Evolutionary conservation across 805 yeast species (phyloP), one percentile per base, ranked within the genome.

Genomic region (Millerozyma acaciae): DNA sequence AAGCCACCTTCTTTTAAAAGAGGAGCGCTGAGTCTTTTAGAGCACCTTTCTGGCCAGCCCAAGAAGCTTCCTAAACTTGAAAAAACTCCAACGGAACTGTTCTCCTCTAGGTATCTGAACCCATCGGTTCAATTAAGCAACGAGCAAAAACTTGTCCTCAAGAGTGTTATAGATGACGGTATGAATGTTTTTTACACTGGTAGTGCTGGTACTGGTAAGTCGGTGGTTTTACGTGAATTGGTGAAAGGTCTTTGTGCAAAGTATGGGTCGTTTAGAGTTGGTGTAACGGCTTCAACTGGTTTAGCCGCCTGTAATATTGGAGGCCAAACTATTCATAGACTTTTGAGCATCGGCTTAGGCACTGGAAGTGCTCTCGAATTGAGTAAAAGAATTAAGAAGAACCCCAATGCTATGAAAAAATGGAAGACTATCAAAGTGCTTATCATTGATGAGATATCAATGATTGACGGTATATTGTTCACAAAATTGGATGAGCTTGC

Each of bases 261-360:
- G 27, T 68, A 75, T 51, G 65, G 70, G 1, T 35, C 44, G 8
- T 63, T 67, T 3, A 50, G 55, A 2, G 85, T 93, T 3, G 96
- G 94, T 0, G 78, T 93, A 4, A 87, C 97, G 0, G 98, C 98
- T 0, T 84, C 96, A 0, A 93, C 98, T 0, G 98, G 98, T 1
- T 64, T 93, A 40, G 98, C 98, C 0, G 98, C 97, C 0, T 82
- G 87, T 26, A 87, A 88, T 48, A 84, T 93, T 46, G 95, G 94
- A 2, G 98, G 98, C 16, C 75, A 73, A 19, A 93, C 98, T 0
- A 66, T 93, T 18, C 95, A 90, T 55, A 70, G 84, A 48, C 87
- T 80, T 62, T 75, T 95, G 0, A 94, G 95, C 1, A 75, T 88
- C 34, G 97, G 97, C 0, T 56, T 88, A 1, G 96, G 93, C 2